Percentiles rank a stretch among this genome's conserved stretches.
phyloP scores from a whole-genome alignment of 176 grass and related monocot species.

The Hordeum vulgare region DNA sequence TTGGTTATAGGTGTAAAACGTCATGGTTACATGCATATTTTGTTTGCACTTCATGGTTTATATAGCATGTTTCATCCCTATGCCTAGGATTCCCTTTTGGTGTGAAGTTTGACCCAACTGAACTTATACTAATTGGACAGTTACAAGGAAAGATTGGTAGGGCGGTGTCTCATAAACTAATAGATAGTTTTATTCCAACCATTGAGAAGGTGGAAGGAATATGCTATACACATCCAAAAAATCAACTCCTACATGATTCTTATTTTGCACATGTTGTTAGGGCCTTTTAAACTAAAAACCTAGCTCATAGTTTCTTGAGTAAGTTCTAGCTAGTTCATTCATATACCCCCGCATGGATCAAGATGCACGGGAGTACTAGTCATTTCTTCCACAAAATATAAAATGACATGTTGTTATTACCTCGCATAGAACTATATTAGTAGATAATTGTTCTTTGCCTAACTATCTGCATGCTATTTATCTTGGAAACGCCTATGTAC shows the following conservation, averaged over 20 bases:
- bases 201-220: constrained; percentile 60
- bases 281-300: not conserved
- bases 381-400: constrained; percentile 79
- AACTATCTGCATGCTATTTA: no score
- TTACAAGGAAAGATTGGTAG: constrained; percentile 54
- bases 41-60: not conserved
- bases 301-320: not conserved
- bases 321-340: not conserved
- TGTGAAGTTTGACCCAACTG: constrained; percentile 83
- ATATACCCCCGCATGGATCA: constrained; percentile 36
- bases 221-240: constrained; percentile 71
- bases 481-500: no score
- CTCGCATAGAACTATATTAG: not conserved
- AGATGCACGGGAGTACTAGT: constrained; percentile 50
- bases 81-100: constrained; percentile 70
- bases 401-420: constrained; percentile 45
- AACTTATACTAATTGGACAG: constrained; percentile 56
- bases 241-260: constrained; percentile 48
- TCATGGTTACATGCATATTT: not conserved
- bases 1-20: no score
- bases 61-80: constrained; percentile 50
- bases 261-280: not conserved
- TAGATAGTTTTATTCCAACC: constrained; percentile 82
- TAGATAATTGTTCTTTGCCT: not conserved
- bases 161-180: constrained; percentile 43